phyloP scores from a whole-genome alignment of 2,329 filamentous ascomycete genomes.

The Fusarium goolgardi region DNA sequence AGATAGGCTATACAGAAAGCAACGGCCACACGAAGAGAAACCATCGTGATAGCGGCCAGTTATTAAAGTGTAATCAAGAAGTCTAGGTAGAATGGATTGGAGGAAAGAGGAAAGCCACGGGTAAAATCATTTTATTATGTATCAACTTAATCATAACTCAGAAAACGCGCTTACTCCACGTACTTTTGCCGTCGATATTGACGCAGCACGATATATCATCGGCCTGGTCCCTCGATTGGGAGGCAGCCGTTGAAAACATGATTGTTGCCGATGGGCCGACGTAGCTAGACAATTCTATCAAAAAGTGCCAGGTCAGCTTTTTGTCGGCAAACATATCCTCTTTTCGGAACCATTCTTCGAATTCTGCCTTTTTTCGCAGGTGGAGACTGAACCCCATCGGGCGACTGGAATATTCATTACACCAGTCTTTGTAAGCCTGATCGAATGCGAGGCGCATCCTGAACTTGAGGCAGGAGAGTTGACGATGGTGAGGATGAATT shows the following conservation, averaged over 20 bases:
- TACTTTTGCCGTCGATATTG: not conserved
- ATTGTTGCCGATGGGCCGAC: conserved; percentile 6
- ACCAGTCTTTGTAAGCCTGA: conserved; percentile 8
- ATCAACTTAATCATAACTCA: not conserved
- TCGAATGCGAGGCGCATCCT: conserved; percentile 1
- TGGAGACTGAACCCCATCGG: conserved; percentile 20
- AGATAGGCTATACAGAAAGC: not conserved
- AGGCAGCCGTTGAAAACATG: not conserved
- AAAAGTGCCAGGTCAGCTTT: conserved; percentile 20
- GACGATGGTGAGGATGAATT: not conserved
- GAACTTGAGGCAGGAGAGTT: not conserved
- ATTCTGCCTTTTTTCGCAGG: conserved; percentile 5
- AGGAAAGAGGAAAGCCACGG: not conserved
- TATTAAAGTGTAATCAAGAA: not conserved
- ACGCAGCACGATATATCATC: not conserved
- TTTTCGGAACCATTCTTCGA: conserved; percentile 17
- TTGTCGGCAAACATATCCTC: conserved; percentile 6
- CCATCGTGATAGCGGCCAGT: not conserved
- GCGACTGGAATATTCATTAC: not conserved
- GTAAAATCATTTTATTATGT: not conserved
- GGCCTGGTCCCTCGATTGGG: not conserved
- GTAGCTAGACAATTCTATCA: not conserved
- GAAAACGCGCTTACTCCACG: not conserved
- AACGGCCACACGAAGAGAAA: not conserved
- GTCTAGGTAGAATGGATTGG: not conserved